Evolutionary conservation across 1,284 basidiomycete species (phyloP).

Genomic region (Irpex sp.): DNA sequence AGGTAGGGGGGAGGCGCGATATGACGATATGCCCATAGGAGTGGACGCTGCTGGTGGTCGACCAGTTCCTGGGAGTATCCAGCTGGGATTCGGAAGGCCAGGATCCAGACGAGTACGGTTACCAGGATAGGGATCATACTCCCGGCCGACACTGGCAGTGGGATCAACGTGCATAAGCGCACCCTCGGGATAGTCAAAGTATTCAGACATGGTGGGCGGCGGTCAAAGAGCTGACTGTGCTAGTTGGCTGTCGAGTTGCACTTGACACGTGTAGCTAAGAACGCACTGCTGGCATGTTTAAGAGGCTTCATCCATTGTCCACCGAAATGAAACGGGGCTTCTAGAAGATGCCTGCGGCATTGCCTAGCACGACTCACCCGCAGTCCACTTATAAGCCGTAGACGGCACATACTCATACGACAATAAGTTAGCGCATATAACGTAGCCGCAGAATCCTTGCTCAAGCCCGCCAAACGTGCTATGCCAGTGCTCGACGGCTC

Average conservation of each 20-base stretch:
- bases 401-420: background rate
- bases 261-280: background rate
- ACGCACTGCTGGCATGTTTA: background rate
- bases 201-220: conserved; percentile 1
- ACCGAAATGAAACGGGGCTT: background rate
- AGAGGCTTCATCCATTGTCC: background rate
- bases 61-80: background rate
- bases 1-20: too few species aligned
- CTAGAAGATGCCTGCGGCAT: background rate
- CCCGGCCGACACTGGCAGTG: background rate
- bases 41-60: background rate
- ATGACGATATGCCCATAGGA: background rate
- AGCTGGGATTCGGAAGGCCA: background rate
- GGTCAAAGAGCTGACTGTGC: background rate
- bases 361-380: background rate
- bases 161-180: too few species aligned
- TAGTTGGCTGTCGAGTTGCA: background rate
- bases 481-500: background rate
- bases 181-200: too few species aligned
- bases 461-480: background rate
- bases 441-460: background rate
- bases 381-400: background rate
- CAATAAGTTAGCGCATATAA: background rate
- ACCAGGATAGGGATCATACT: conserved; percentile 9
- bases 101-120: background rate